Base-by-base conservation (phyloP, 179 eudicot genomes). In the Camellia oleifera region DNA sequence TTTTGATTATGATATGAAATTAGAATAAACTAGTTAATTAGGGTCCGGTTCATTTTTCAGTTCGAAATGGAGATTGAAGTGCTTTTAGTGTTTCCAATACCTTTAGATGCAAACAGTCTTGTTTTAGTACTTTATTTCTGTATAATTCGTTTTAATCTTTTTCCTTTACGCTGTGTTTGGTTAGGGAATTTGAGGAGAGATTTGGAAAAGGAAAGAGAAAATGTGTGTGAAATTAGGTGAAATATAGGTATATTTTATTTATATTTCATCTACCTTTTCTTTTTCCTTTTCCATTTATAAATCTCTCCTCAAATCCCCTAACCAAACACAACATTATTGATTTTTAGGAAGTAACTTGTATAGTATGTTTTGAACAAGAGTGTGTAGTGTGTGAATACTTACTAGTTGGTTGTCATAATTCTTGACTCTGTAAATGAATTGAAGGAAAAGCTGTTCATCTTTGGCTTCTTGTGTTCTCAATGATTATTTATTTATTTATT, bases 1-100 rank as follows among this genome's bases (percentile, higher is more conserved):
- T 48, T 77, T 46, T 3, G 23, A 58, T 69, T 17, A 42, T 74
- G 26, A 52, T 54, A 52, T 3, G 7, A 54, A 69, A 48, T 61
- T 67, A 77, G 56, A 72, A 67, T 75, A 23, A 78, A 79, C 53
- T 74, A 52, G 62, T 62, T 4, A 69, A 58, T 70, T 5, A 32
- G 32, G 65, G n/a, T 46, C 69, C 53, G 8, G 54, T 64, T 72
- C 20, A 9, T 42, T 64, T 77, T 62, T 23, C 52, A n/a, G 45
- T 56, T 77, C 7, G 50, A 52, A 62, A 45, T 48, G 66, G 64
- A 63, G 69, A 77, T 32, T 69, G 0, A 77, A 72, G 45, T 67
- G 26, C 56, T 11, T 61, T 11, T 61, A 58, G 69, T 45, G 57
- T 61, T 62, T 13, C 42, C 77, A 48, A 45, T 9, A 52, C 20